Conservation (phyloP, 1,284 basidiomycete species). For the Fomitiporia mediterranea region DNA sequence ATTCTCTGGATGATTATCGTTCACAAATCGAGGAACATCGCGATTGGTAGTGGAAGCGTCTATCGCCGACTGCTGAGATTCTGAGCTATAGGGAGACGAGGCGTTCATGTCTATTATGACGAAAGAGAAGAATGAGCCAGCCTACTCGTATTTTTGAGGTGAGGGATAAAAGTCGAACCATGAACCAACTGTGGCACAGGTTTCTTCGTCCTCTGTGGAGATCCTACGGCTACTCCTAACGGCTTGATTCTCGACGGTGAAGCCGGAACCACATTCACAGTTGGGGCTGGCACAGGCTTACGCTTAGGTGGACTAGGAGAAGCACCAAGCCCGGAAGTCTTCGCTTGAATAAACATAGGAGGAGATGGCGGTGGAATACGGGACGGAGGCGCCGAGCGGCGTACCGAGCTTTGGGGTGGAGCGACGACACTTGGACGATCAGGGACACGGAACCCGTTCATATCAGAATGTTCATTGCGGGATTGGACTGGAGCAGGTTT, state of each 20-base stretch:
- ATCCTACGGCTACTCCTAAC: not conserved
- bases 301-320: constrained; percentile 10
- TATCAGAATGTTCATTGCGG: not conserved
- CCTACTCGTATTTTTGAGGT: constrained; percentile 15
- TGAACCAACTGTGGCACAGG: constrained; percentile 23
- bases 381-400: constrained; percentile 8
- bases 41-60: constrained; percentile 45
- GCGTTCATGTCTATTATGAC: constrained; percentile 8
- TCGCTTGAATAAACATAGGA: constrained; percentile 13
- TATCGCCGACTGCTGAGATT: constrained; percentile 29
- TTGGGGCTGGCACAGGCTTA: constrained; percentile 9
- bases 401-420: not conserved
- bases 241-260: not conserved
- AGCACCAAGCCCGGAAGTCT: not conserved
- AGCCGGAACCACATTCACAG: not conserved
- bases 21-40: constrained; percentile 25
- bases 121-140: constrained; percentile 10
- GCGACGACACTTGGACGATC: not conserved
- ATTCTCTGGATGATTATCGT: not conserved
- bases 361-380: constrained; percentile 19
- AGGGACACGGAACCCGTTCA: not conserved
- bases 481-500: not conserved
- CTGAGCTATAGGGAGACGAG: constrained; percentile 25
- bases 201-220: not conserved
- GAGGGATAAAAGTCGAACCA: constrained; percentile 54